These are phyloP conservation scores for Cytospora piceicola DNA, from an alignment of 2,329 filamentous ascomycete species.

Conservation along the genomic window DNA sequence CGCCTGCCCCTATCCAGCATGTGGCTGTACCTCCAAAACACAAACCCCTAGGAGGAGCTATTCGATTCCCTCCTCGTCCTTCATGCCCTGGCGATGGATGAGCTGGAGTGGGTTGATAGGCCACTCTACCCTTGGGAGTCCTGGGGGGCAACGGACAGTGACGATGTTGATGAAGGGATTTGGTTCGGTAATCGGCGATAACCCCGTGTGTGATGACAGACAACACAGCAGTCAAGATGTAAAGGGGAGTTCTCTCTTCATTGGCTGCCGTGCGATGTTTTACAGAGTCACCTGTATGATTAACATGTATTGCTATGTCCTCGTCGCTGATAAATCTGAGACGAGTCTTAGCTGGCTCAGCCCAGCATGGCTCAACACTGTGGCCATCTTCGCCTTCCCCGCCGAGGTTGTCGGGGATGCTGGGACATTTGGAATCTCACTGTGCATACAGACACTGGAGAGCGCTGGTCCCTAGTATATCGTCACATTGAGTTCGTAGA, in stretches of 20 bases:
- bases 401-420: not conserved
- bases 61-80: not conserved
- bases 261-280: not conserved
- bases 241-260: not conserved
- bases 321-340: not conserved
- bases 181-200: not conserved
- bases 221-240: not conserved
- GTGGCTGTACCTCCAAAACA: constrained; percentile 34
- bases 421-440: not conserved
- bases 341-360: not conserved
- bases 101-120: not conserved
- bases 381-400: not conserved
- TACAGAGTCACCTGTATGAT: not conserved
- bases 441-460: not conserved
- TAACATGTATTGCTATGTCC: not conserved
- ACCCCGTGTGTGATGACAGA: not conserved
- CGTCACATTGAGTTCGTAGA: not conserved
- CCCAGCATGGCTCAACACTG: not conserved
- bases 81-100: not conserved
- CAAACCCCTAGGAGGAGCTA: constrained; percentile 7
- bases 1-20: constrained; percentile 37
- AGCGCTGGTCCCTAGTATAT: not conserved
- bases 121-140: not conserved
- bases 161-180: not conserved
- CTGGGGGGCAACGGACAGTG: not conserved